Evolutionary conservation across 139 green algal genomes (phyloP), one percentile per base, ranked within the genome.

Genomic region (Edaphochlamys debaryana): DNA sequence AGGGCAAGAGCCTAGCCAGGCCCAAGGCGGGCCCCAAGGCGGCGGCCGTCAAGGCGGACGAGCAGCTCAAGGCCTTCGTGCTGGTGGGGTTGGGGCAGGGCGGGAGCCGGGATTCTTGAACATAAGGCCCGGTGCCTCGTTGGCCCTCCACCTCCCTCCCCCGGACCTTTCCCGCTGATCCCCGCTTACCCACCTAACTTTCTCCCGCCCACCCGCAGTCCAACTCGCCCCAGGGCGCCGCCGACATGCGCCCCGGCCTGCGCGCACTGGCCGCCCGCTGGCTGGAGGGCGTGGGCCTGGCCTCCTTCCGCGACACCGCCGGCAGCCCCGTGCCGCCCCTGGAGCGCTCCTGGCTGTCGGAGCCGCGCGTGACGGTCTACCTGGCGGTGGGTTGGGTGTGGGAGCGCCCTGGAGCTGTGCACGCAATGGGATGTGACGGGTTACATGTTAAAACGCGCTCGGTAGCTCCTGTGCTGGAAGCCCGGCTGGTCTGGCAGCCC

Each of bases 251-350:
- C 37, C 81, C 81, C 34, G 86, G 86, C 3, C 23, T 86, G 34
- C 80, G 80, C 30, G 69, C 64, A 3, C 81, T 90, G 23, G 67
- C 58, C 17, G 45, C 73, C 50, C 60, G 41, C 15, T 90, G 86
- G 86, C 41, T 90, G 67, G 69, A 85, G 54, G 81, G 86, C 66
- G 86, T 66, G 30, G 81, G 69, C 41, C 29, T 87, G 38, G 63
- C 45, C 36, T 38, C n/a, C 63, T 90, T 90, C 81, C 67, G 81
- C 22, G 58, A 85, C n/a, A 76, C 45, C 3, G 40, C 70, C 11
- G 79, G 63, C 0, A 54, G 42, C 38, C 37, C 56, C 22, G 79
- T 42, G 50, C 29, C 38, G 67, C 67, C 66, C 27, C 70, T 90
- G 52, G 69, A 67, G 48, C n/a, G 7, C 19, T 37, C 37, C 41